phyloP scores from a whole-genome alignment of 345 rosid species.

The Melastoma malabathricum region DNA sequence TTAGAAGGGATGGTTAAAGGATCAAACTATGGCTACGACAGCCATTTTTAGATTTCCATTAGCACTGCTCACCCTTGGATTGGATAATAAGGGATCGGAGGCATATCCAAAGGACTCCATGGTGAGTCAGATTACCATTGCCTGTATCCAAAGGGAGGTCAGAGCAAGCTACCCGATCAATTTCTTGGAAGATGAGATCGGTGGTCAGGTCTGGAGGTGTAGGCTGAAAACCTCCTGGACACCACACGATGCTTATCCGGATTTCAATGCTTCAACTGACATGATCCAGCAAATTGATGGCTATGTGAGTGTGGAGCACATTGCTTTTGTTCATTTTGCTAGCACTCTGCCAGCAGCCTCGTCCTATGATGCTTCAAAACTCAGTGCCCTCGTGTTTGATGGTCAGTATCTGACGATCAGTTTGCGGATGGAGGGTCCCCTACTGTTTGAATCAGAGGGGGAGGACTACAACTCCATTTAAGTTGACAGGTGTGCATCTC shows the following conservation, averaged over 20 bases:
- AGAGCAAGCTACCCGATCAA: constrained; percentile 43
- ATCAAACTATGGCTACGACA: too few species aligned
- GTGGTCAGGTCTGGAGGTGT: constrained; percentile 69
- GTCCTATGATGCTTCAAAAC: constrained; percentile 41
- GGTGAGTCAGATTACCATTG: too few species aligned
- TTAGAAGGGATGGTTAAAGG: too few species aligned
- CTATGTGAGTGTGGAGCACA: constrained; percentile 58
- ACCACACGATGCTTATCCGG: constrained; percentile 67
- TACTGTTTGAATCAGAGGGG: constrained; percentile 49
- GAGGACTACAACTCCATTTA: constrained; percentile 40
- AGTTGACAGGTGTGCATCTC: constrained; percentile 35
- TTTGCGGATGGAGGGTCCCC: constrained; percentile 67
- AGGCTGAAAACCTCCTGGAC: constrained; percentile 82
- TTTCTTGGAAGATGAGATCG: constrained; percentile 44
- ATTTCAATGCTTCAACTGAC: constrained; percentile 25
- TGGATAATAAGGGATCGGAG: too few species aligned
- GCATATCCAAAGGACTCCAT: too few species aligned
- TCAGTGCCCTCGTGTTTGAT: constrained; percentile 27
- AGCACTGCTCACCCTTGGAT: too few species aligned
- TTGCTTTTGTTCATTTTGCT: constrained; percentile 85
- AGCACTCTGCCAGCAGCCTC: constrained; percentile 21
- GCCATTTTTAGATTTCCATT: too few species aligned
- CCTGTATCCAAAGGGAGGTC: too few species aligned
- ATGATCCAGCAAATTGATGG: constrained; percentile 16
- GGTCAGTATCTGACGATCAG: constrained; percentile 43